phyloP scores from a whole-genome alignment of 805 yeast species.

The Yarrowia osloensis region DNA sequence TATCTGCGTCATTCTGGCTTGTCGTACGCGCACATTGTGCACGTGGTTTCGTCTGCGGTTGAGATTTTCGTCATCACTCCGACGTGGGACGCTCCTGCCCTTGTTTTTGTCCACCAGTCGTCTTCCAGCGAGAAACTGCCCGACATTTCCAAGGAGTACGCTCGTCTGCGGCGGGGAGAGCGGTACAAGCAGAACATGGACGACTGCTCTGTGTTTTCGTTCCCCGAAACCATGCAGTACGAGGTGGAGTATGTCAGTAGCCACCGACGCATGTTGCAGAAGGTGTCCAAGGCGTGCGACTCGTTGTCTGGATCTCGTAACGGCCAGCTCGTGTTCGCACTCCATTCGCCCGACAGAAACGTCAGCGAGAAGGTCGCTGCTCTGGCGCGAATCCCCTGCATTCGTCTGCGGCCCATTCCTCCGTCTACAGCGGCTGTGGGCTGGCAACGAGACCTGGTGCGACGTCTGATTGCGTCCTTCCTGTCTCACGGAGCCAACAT shows the following conservation, averaged over 20 bases:
- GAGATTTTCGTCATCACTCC: conserved; percentile 19
- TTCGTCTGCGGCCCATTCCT: conserved; percentile 18
- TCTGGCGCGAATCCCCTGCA: conserved; percentile 3
- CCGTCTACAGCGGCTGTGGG: conserved; percentile 5
- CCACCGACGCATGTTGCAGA: conserved; percentile 10
- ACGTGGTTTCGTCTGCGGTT: conserved; percentile 35
- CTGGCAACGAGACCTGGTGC: conserved; percentile 23
- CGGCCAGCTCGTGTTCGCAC: conserved; percentile 12
- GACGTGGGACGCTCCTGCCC: conserved; percentile 15
- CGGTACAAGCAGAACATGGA: not conserved
- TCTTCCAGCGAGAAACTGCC: conserved; percentile 21
- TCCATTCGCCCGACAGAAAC: conserved; percentile 13
- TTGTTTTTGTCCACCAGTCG: conserved; percentile 7
- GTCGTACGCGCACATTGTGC: conserved; percentile 15
- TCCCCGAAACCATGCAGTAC: conserved; percentile 14
- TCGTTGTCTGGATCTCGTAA: not conserved
- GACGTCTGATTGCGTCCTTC: conserved; percentile 9
- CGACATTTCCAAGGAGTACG: conserved; percentile 12
- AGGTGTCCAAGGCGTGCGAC: conserved; percentile 16
- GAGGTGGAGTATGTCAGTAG: not conserved
- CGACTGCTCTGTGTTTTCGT: not conserved
- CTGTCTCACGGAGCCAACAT: conserved; percentile 32
- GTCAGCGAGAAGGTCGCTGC: conserved; percentile 4
- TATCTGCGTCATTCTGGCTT: not conserved
- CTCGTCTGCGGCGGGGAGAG: not conserved